Evolutionary conservation across 768 basidiomycete genomes (phyloP), one percentile per base, ranked within the genome.

Genomic region (Candolleomyces aberdarensis): DNA sequence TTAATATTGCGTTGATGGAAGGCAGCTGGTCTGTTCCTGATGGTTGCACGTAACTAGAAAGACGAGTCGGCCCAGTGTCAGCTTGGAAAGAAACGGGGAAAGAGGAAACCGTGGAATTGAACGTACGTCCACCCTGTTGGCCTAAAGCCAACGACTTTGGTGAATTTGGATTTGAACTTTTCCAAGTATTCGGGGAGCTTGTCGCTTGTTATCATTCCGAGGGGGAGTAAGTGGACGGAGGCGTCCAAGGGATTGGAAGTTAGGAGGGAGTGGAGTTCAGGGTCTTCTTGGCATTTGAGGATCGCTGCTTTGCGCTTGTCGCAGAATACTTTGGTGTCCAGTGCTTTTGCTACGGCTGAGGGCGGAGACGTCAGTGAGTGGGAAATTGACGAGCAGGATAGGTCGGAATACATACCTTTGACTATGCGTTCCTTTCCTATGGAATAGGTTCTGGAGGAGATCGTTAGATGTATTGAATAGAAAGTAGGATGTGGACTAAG

Each of bases 391-490:
- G n/a, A 60, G 44, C 40, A 62, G 49, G 36, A 6, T 41, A 54
- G 29, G 11, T 26, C 31, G n/a, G 36, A 36, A 11, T 36, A 36
- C 36, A 55, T 59, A 92, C 94, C 94, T 83, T 98, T 97, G 44
- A 97, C 95, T 44, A 98, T 91, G 22, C 97, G 87, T 72, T 99
- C 97, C 72, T 99, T 99, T 44, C 97, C 97, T 53, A 98, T 94
- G 0, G 93, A 93, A 74, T 99, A 99, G 0, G 97, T 98, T 10
- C 94, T 94, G 62, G 58, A 36, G 54, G 13, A 22, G 29, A 48
- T 60, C 29, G 55, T 48, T 48, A 29, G 44, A 41, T 53, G 26
- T 17, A 50, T 17, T 55, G 54, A 59, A 46, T 50, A 0, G 44
- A 59, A 41, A 29, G 15, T 22, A 59, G 41, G 49, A 6, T 52